Percentiles rank a stretch among this genome's conserved stretches.
Conservation (phyloP, 2,329 filamentous ascomycete species). For the Akanthomyces muscarius region DNA sequence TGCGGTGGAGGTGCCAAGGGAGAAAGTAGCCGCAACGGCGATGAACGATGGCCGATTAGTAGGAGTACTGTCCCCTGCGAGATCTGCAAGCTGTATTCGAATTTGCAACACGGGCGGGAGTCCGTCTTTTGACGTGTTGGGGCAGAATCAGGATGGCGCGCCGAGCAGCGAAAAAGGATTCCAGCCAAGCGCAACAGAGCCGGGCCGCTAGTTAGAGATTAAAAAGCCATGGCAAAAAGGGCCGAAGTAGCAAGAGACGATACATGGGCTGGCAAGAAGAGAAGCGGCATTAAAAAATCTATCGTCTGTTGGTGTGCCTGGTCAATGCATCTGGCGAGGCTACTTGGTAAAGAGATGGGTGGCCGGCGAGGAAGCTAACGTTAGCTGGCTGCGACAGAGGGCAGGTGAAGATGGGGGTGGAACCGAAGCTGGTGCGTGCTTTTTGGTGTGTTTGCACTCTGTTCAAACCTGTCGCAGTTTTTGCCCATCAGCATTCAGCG, state of each 20-base stretch:
- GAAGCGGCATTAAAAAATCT: background rate
- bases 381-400: background rate
- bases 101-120: background rate
- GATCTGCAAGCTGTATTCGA: background rate
- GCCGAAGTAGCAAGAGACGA: background rate
- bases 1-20: background rate
- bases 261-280: background rate
- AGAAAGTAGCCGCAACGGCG: background rate
- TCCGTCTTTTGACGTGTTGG: background rate
- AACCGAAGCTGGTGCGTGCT: slow-evolving; percentile 11
- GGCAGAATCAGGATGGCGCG: background rate
- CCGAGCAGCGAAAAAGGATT: background rate
- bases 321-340: slow-evolving; percentile 3
- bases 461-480: background rate
- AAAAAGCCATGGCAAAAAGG: background rate
- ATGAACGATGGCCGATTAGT: background rate
- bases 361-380: background rate
- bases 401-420: slow-evolving; percentile 9
- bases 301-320: slow-evolving; percentile 10
- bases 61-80: background rate
- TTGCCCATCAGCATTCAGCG: background rate
- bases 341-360: background rate
- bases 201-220: background rate
- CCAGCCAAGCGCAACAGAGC: slow-evolving; percentile 4
- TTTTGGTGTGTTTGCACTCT: background rate